Base-by-base conservation (phyloP, 1,284 basidiomycete genomes). In the Naganishia sp. region DNA sequence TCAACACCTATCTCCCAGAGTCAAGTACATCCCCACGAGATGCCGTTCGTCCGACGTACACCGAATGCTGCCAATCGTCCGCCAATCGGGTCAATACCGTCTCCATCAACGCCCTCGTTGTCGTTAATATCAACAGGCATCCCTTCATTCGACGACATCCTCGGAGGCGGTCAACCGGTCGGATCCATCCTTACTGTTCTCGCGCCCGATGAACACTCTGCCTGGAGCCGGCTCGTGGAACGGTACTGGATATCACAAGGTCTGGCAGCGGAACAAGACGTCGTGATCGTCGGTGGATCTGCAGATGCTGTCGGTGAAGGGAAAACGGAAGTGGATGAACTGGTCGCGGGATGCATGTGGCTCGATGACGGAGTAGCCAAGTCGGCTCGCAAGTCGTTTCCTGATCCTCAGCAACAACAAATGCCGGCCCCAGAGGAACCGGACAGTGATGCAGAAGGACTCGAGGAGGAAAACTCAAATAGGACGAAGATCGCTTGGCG, bases 71-170 rank as follows among this genome's bases (percentile, higher is more conserved):
- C 48, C n/a, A 55, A n/a, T 11, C 65, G 50, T 2, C 55, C 60
- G 10, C 65, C 65, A 25, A 39, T 82, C 5, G 90, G 90, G 7
- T 88, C 90, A 33, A 67, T 86, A 23, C 74, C 84, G 16, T 90
- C 86, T 3, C 84, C 87, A 6, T 84, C 84, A 43, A 85, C 87
- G 1, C 81, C 84, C 15, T 82, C 85, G 11, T 86, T 87, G 0
- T 77, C 84, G 45, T 82, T 91, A 68, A 85, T 89, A 21, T 94
- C 93, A 0, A 92, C 91, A 3, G 96, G 95, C 2, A 87, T 98
- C 6, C 87, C 92, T 15, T 93, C 94, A 5, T 83, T 99, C n/a
- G 95, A 99, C 78, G 96, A 99, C 75, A 85, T 98, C 66, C 85
- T 98, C 42, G 93, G 92, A 66, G 92, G 92, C 31, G 95, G 95